These are phyloP conservation scores for Auxenochlorella protothecoides DNA, from an alignment of 139 green algal genomes.

Conservation along the genomic window DNA sequence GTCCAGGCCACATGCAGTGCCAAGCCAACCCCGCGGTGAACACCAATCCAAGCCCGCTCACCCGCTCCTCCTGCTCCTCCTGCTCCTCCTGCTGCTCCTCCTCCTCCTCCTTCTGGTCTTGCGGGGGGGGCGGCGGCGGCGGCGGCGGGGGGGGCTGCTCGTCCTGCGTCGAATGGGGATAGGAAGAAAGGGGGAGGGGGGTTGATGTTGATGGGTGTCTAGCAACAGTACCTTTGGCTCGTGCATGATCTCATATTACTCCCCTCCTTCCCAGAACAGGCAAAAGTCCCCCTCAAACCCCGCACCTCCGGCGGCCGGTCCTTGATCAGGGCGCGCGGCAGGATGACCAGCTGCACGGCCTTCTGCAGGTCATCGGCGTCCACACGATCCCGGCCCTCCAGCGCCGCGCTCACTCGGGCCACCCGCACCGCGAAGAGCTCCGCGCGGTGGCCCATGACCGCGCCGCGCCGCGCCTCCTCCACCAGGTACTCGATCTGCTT, in stretches of 20 bases:
- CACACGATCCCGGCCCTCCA: constrained; percentile 76
- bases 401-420: constrained; percentile 72
- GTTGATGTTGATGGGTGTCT: too few relatives aligned
- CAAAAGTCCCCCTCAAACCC: too few relatives aligned
- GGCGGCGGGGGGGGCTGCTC: constrained; percentile 73
- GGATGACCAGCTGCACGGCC: constrained; percentile 94
- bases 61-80: too few relatives aligned
- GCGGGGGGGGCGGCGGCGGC: constrained; percentile 61
- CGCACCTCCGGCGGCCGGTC: constrained; percentile 7
- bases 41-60: too few relatives aligned
- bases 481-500: constrained; percentile 94
- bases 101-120: constrained; percentile 40
- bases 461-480: constrained; percentile 75
- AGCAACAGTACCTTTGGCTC: too few relatives aligned
- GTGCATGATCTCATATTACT: too few relatives aligned
- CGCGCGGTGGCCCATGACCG: constrained; percentile 78
- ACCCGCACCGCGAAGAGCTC: constrained; percentile 90
- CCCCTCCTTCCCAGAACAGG: too few relatives aligned
- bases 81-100: constrained; percentile 42
- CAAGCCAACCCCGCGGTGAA: too few relatives aligned
- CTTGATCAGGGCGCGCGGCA: constrained; percentile 1
- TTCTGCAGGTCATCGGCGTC: constrained; percentile 86
- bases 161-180: constrained; percentile 56
- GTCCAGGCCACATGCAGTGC: too few relatives aligned
- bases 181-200: neutral